Percentiles rank a stretch among this genome's conserved stretches.
Conservation (phyloP, 495 filamentous ascomycete genomes). For the Coniosporium apollinis region DNA sequence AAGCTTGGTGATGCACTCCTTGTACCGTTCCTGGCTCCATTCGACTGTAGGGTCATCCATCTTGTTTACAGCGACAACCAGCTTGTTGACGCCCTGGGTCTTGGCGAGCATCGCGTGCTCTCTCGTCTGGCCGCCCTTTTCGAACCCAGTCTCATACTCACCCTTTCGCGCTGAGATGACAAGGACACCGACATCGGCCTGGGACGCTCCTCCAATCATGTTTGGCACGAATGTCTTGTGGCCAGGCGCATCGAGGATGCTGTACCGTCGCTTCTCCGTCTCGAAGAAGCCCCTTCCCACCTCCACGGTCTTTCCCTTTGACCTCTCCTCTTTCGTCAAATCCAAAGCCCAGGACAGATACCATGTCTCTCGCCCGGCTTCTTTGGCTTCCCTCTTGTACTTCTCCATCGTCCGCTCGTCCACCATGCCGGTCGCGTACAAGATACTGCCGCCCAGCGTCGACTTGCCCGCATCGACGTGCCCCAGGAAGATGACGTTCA, state of each 20-base stretch:
- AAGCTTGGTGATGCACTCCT: constrained; percentile 84
- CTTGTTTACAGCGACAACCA: constrained; percentile 90
- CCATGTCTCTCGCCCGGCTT: constrained; percentile 93
- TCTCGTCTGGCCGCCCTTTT: constrained; percentile 92
- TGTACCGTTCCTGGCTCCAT: constrained; percentile 83
- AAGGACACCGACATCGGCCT: constrained; percentile 88
- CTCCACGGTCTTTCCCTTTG: constrained; percentile 97
- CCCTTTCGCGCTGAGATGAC: constrained; percentile 96
- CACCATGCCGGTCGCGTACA: constrained; percentile 94
- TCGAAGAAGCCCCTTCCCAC: constrained; percentile 95
- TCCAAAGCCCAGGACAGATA: constrained; percentile 96
- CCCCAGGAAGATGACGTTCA: constrained; percentile 96
- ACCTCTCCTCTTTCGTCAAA: constrained; percentile 84
- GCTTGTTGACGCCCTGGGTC: constrained; percentile 93
- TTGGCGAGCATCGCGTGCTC: constrained; percentile 95
- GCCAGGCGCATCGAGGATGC: constrained; percentile 83
- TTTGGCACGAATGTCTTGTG: constrained; percentile 20
- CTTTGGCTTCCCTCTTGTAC: constrained; percentile 91
- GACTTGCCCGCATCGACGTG: constrained; percentile 97
- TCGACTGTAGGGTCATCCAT: constrained; percentile 96
- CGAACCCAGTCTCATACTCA: constrained; percentile 99
- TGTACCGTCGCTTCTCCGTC: constrained; percentile 74
- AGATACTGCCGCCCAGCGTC: constrained; percentile 79
- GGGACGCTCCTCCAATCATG: constrained; percentile 63
- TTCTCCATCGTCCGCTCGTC: constrained; percentile 97